A percentile compares a stretch with the other conserved stretches of the same genome.
Conservation (phyloP, 2,329 filamentous ascomycete genomes). For the Chrysoporthe puriensis region DNA sequence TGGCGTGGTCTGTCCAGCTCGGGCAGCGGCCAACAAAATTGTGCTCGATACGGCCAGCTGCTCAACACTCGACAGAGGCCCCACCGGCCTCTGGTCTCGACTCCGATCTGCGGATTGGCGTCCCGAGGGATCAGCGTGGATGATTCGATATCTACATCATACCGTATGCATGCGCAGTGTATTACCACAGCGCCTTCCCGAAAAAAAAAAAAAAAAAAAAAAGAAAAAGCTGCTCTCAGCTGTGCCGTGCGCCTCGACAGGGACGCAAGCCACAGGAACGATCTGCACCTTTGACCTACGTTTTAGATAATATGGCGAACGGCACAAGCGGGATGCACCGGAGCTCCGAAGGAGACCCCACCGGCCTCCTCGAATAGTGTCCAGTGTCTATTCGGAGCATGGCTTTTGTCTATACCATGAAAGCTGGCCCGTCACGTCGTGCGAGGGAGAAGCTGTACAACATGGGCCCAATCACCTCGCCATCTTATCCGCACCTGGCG, state of each 20-base stretch:
- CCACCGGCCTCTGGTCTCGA: slow-evolving; percentile 3
- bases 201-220: no score
- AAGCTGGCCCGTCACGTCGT: slow-evolving; percentile 3
- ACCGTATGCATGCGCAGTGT: slow-evolving; percentile 2
- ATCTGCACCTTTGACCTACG: not conserved
- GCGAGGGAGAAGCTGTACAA: slow-evolving; percentile 6
- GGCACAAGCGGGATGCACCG: not conserved
- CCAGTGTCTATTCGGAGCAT: not conserved
- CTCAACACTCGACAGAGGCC: slow-evolving; percentile 9
- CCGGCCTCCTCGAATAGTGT: slow-evolving; percentile 7
- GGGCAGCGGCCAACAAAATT: slow-evolving; percentile 4
- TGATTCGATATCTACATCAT: slow-evolving; percentile 9
- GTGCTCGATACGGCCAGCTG: not conserved
- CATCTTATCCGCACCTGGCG: not conserved
- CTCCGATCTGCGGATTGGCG: not conserved
- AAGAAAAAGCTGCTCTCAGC: not conserved
- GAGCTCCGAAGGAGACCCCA: slow-evolving; percentile 5
- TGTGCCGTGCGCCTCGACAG: not conserved
- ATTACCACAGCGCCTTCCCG: no score
- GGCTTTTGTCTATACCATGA: not conserved
- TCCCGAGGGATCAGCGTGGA: slow-evolving; percentile 8
- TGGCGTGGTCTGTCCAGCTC: not conserved
- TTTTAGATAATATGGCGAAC: not conserved
- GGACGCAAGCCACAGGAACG: not conserved
- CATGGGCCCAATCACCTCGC: not conserved